phyloP scores from a whole-genome alignment of 768 basidiomycete genomes.

The Suillus tomentosus region DNA sequence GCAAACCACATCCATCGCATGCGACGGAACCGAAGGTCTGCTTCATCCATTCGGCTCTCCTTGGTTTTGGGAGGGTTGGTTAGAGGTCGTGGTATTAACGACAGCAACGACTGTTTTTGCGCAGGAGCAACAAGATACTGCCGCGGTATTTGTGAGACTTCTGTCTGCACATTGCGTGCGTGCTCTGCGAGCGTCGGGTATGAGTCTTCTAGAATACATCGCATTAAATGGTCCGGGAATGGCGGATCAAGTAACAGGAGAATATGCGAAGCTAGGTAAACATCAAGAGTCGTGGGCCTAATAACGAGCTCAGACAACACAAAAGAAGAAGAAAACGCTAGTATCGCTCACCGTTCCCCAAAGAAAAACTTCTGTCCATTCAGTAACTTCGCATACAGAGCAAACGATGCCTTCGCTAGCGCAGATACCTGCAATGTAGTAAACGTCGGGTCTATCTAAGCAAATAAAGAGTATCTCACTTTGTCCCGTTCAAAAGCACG shows the following conservation, averaged over 20 bases:
- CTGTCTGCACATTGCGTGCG: constrained; percentile 50
- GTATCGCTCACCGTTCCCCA: constrained; percentile 44
- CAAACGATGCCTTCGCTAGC: constrained; percentile 57
- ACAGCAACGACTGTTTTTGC: constrained; percentile 36
- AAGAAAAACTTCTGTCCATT: constrained; percentile 53
- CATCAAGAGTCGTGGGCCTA: constrained; percentile 66
- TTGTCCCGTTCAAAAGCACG: constrained; percentile 67
- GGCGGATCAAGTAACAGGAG: constrained; percentile 59
- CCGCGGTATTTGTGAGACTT: constrained; percentile 29
- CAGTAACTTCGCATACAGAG: constrained; percentile 59
- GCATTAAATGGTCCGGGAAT: constrained; percentile 62
- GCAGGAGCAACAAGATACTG: constrained; percentile 22
- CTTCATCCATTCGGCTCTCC: constrained; percentile 29
- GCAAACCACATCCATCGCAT: constrained; percentile 58
- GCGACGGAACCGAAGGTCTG: constrained; percentile 48
- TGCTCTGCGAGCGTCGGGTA: constrained; percentile 63
- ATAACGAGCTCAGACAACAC: not conserved
- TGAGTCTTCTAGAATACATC: constrained; percentile 52
- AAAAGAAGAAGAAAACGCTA: not conserved
- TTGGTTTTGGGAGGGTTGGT: constrained; percentile 15
- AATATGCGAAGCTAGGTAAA: constrained; percentile 68
- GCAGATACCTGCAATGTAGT: constrained; percentile 45
- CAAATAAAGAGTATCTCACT: constrained; percentile 28
- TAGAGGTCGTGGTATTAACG: constrained; percentile 40
- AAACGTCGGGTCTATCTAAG: not conserved